Evolutionary conservation across 1,139 yeast genomes (phyloP).

Genomic region (Wickerhamomyces sp.): DNA sequence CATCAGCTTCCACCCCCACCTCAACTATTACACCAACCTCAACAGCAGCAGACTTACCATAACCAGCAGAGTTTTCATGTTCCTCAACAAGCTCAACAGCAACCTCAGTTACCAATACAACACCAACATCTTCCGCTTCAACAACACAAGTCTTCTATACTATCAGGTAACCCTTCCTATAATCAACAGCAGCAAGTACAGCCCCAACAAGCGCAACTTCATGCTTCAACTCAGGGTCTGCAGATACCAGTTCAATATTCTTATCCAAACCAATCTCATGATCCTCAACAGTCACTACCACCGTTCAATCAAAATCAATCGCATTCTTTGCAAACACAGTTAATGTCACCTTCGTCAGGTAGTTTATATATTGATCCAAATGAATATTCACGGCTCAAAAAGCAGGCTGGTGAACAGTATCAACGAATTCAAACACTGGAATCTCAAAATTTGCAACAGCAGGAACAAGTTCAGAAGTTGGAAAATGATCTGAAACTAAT

Average conservation of each 20-base stretch:
- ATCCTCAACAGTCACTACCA: background rate
- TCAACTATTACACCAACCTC: conserved; percentile 1
- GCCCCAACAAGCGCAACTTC: background rate
- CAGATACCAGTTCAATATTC: background rate
- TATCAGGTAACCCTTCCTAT: no score
- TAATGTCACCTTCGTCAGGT: background rate
- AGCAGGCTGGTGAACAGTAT: conserved; percentile 11
- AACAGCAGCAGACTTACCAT: conserved; percentile 6
- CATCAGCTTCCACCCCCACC: conserved; percentile 1
- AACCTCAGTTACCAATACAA: conserved; percentile 1
- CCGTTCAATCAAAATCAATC: background rate
- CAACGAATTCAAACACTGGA: conserved; percentile 15
- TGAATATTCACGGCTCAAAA: conserved; percentile 4
- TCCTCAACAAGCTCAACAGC: conserved; percentile 1
- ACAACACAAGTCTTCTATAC: conserved; percentile 1
- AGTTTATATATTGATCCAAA: conserved; percentile 2
- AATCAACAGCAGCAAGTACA: background rate
- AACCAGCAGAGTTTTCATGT: no score
- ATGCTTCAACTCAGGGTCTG: background rate
- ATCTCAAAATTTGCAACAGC: conserved; percentile 10
- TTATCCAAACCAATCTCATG: background rate
- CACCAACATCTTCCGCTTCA: conserved; percentile 2
- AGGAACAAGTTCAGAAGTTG: conserved; percentile 7
- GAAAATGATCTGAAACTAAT: conserved; percentile 7
- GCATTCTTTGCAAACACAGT: background rate